phyloP scores from a whole-genome alignment of 2,329 filamentous ascomycete species.

The Tolypocladium album region DNA sequence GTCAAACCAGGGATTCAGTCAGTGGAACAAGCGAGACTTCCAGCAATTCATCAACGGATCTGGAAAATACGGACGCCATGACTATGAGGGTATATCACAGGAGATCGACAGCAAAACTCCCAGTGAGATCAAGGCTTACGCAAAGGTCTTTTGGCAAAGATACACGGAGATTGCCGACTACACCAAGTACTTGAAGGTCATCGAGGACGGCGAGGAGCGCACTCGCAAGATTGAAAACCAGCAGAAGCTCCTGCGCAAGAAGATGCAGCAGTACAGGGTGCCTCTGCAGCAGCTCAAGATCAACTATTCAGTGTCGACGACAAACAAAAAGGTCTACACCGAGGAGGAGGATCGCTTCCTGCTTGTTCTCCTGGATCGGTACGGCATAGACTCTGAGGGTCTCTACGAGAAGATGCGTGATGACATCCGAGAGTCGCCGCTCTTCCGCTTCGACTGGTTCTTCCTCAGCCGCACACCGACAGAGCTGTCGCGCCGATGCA shows the following conservation, averaged over 20 bases:
- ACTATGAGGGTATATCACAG: conserved; percentile 73
- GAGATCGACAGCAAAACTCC: conserved; percentile 87
- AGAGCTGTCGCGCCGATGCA: conserved; percentile 86
- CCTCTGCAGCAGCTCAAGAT: conserved; percentile 96
- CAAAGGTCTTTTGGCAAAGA: conserved; percentile 92
- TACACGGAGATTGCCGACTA: conserved; percentile 87
- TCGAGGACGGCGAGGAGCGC: conserved; percentile 88
- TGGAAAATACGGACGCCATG: conserved; percentile 79
- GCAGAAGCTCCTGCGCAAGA: conserved; percentile 85
- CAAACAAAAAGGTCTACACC: conserved; percentile 99
- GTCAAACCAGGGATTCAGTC: conserved; percentile 74
- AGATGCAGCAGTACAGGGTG: conserved; percentile 94
- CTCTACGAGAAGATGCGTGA: conserved; percentile 94
- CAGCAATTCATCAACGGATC: conserved; percentile 96
- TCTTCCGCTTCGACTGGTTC: conserved; percentile 99
- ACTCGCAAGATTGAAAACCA: conserved; percentile 84
- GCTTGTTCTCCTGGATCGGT: conserved; percentile 83
- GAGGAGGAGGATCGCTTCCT: conserved; percentile 97
- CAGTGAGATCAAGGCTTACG: conserved; percentile 79
- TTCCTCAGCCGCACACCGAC: conserved; percentile 90
- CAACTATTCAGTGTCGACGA: conserved; percentile 97
- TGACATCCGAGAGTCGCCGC: conserved; percentile 84
- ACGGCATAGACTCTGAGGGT: conserved; percentile 81
- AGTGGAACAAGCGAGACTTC: conserved; percentile 97
- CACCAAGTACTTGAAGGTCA: conserved; percentile 75